Base-by-base conservation (phyloP, 345 rosid genomes). In the Hibiscus trionum region DNA sequence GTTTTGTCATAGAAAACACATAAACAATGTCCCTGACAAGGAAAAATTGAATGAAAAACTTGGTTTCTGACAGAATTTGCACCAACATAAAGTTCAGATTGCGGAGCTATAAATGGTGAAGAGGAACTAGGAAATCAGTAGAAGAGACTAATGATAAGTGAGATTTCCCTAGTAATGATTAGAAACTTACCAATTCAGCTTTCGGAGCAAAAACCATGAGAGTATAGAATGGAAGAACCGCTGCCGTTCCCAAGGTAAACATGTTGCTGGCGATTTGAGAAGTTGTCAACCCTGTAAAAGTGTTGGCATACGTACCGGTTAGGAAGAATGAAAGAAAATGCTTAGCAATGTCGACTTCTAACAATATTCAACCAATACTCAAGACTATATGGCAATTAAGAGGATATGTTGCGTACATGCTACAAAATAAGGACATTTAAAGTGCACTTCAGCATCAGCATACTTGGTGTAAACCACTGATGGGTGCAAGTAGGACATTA, bases 131-230 rank as follows among this genome's bases (percentile, higher is more conserved):
- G 37, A 33, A 33, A 33, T 33, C 37, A 33, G 37, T 33, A 33
- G 37, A 33, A 33, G 52, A 26, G 1, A 71, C 24, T 71, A 60
- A 37, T 6, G 63, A 16, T 14, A 26, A 57, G 24, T 58, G 31
- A 57, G 8, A 16, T 26, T 60, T 70, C 53, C 58, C 12, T 80
- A 19, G 69, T 10, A 73, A 33, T 12, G 15, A 1, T 14, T 62
- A 21, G 53, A 50, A 71, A 70, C 84, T 76, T 77, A 91, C 97
- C 80, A 91, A 59, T 76, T 88, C 79, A 39, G 98, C 88, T 73
- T 88, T 88, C 8, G 98, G 98, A 69, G 98, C 98, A 10, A 88
- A 79, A 44, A 94, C 90, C 98, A 94, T 94, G 53, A 94, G 88
- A 5, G 93, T 80, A 79, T 94, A 94, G 82, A 90, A 94, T 3